Base-by-base conservation (phyloP, 371 early-diverging fungal genomes). In the Rhizopus sp. region DNA sequence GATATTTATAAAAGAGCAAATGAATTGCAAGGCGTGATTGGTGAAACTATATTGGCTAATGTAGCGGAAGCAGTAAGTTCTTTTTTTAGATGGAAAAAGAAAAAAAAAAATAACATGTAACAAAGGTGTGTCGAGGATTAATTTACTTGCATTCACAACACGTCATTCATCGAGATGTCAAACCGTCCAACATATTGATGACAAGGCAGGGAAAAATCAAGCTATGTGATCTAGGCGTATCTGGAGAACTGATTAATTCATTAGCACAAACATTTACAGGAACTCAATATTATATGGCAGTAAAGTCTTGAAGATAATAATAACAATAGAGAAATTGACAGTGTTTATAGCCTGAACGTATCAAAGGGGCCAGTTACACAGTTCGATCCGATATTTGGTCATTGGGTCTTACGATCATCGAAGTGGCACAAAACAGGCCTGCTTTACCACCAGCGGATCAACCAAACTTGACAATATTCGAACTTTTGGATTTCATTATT, bases 371-470 rank as follows among this genome's bases (percentile, higher is more conserved):
- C 48, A 83, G 85, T 34, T 96, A 97, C 69, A 85, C 94, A 4
- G 92, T 94, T 8, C 92, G 89, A 55, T 91, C 93, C 13, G 99
- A 98, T 70, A 89, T 95, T 15, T 98, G 99, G 99, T 92, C 93
- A 7, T 72, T 98, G 33, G 97, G 97, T 1, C 73, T 97, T 58
- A 91, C 96, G 5, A 78, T 98, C 46, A 87, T 96, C 52, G 99
- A 99, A 73, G 84, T 96, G 7, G 95, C 96, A 5, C 84, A 91
- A 63, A 91, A 90, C 54, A 82, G 87, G 67, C 95, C 94, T 70
- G 96, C 98, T 12, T 92, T 89, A 55, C 91, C 90, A 37, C 84
- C 88, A 9, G 84, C 75, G 57, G 88, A 64, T 60, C 80, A 72
- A 68, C 82, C 66, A 61, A 72, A 85, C 51, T 67, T 93, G 51